Evolutionary conservation across 2,329 filamentous ascomycete genomes (phyloP), one percentile per base, ranked within the genome.

Genomic region (Ascocoryne sarcoides): DNA sequence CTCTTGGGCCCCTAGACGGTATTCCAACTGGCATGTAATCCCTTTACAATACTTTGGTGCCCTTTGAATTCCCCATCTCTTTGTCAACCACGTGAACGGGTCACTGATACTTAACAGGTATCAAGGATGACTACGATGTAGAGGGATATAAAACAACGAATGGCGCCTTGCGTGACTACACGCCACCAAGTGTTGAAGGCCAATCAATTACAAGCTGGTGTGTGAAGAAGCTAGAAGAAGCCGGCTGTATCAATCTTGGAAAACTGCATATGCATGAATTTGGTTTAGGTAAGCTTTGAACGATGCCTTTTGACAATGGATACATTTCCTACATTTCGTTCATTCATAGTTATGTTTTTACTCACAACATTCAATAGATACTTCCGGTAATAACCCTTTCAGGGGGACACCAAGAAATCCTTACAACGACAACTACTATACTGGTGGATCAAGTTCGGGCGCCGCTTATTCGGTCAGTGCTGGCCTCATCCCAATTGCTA

Each of bases 361-460:
- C 37, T 32, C 12, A 39, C n/a, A n/a, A n/a, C n/a, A n/a, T n/a
- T n/a, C n/a, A 14, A 72, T 82, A 56, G 79, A 90, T 53, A 85
- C 82, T 0, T 87, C 74, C 14, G 87, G 87, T 45, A 86, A 86
- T 60, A 93, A 93, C 55, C 70, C 72, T 23, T 89, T 82, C 66
- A 89, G 85, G 56, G 84, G 86, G 30, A 89, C 85, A 0, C 84
- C 85, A 0, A 67, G 70, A 12, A 90, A 90, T 52, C 85, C 84
- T 0, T 79, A 84, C 60, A 84, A 89, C 56, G 57, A 65, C 0
- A 56, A 66, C 2, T 89, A 86, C 64, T 92, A 90, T 60, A 47
- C 85, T 0, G 88, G 88, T 23, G 88, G 88, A 14, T 95, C 88
- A 58, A 96, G 90, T 1, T 92, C 92, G 33, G 92, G 92, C 10